phyloP scores from a whole-genome alignment of 2,329 filamentous ascomycete genomes.

The Epichloe uncinata region DNA sequence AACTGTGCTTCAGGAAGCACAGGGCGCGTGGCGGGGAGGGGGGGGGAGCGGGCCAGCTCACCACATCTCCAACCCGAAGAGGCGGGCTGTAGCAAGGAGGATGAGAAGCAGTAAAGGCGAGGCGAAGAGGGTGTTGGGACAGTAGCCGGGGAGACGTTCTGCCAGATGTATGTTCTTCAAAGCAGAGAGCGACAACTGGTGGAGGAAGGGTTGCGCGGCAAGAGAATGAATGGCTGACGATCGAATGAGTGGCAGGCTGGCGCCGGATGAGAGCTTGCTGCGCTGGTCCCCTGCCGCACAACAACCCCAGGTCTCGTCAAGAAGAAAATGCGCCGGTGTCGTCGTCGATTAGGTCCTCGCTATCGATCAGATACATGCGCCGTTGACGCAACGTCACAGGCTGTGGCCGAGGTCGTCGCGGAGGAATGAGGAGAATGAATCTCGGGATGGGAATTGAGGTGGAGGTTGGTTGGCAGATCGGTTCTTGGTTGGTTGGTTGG shows the following conservation, averaged over 20 bases:
- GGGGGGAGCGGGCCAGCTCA: constrained; percentile 3
- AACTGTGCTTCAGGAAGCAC: background rate
- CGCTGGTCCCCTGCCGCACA: background rate
- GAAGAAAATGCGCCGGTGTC: background rate
- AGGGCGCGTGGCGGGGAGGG: background rate
- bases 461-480: background rate
- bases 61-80: constrained; percentile 5
- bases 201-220: background rate
- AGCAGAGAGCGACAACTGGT: background rate
- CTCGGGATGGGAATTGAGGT: background rate
- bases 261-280: background rate
- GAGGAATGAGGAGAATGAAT: background rate
- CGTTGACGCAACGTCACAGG: background rate
- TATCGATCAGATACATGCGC: background rate
- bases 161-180: too few species aligned
- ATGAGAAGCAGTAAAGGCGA: background rate
- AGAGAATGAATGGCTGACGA: background rate
- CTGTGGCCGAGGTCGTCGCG: background rate
- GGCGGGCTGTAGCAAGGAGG: background rate
- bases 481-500: background rate
- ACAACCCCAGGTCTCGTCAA: background rate
- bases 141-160: background rate
- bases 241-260: background rate
- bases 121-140: background rate
- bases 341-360: background rate